Base-by-base conservation (phyloP, 1,284 basidiomycete genomes). In the Cutaneotrichosporon daszewskae region DNA sequence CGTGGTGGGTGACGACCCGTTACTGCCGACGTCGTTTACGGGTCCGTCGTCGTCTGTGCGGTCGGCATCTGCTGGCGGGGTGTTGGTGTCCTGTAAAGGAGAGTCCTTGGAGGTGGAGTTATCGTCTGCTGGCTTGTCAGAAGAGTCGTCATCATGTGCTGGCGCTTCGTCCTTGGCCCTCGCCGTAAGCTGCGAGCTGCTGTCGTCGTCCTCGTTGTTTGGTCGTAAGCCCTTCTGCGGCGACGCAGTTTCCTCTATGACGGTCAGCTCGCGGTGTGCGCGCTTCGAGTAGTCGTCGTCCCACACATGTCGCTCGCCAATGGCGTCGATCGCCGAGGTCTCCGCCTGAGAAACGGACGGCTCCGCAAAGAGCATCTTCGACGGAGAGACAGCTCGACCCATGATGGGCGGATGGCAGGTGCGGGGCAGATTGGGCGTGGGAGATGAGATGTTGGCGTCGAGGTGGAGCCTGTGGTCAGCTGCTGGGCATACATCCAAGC, bases 401-500 rank as follows among this genome's bases (percentile, higher is more conserved):
- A n/a, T n/a, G n/a, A n/a, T n/a, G 29, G 54, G 57, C 8, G 16
- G 32, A 8, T 61, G 52, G n/a, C 47, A 38, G 23, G 47, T 47
- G 13, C 64, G 54, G 5, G 64, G 56, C 11, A 66, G 43, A 20
- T 57, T 60, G 4, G 64, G 64, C 3, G 50, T 60, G 17, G 60
- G 64, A 3, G 60, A 60, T 37, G 58, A 53, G 23, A 59, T 57
- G 11, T 50, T 38, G 10, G 58, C 51, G 37, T 69, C 66, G 14
- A 67, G 44, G 29, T 42, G 58, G 55, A 51, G 31, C 5, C 41
- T 47, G 35, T 29, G 19, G 31, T 49, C 37, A 50, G 54, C 16
- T 7, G 31, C 13, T 3, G 17, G 6, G 12, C 13, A 27, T 3
- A n/a, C 37, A 14, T 12, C 14, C 20, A 24, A 4, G 83, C 85